A percentile compares a stretch with the other conserved stretches of the same genome.
phyloP scores from a whole-genome alignment of 2,329 filamentous ascomycete species.

The Fusarium sp. region DNA sequence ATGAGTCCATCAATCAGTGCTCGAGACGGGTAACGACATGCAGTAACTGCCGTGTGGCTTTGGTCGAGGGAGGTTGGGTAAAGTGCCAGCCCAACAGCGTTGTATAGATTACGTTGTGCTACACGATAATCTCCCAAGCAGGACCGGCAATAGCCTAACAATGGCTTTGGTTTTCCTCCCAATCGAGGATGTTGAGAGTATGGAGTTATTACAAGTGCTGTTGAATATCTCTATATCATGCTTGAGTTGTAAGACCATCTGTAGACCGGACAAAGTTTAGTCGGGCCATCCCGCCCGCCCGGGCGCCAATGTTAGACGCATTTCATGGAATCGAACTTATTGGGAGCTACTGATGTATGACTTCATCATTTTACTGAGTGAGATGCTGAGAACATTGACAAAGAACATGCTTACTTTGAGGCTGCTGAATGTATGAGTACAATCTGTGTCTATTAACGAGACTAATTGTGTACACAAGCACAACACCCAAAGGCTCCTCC shows the following conservation, averaged over 20 bases:
- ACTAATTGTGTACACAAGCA: neutral
- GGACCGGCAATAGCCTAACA: neutral
- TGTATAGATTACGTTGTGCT: conserved; percentile 17
- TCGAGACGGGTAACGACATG: conserved; percentile 27
- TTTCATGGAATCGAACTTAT: conserved; percentile 11
- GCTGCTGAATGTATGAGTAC: neutral
- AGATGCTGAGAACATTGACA: neutral
- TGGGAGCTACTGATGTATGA: conserved; percentile 23
- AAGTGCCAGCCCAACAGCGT: conserved; percentile 19
- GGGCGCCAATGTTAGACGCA: conserved; percentile 27
- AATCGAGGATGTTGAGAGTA: neutral
- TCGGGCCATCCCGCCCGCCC: conserved; percentile 45
- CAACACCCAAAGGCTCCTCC: conserved; percentile 3
- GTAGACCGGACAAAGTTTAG: conserved; percentile 36
- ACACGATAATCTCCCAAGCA: conserved; percentile 5
- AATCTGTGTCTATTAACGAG: neutral
- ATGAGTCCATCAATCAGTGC: conserved; percentile 24
- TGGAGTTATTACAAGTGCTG: neutral
- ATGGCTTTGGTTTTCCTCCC: neutral
- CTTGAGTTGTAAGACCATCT: neutral
- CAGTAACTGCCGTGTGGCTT: conserved; percentile 30
- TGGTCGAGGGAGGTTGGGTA: conserved; percentile 39
- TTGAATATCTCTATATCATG: neutral
- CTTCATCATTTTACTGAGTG: neutral
- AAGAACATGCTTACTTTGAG: neutral